phyloP scores from a whole-genome alignment of 108 stramenopile genomes.

The Aurantiochytrium sp. region DNA sequence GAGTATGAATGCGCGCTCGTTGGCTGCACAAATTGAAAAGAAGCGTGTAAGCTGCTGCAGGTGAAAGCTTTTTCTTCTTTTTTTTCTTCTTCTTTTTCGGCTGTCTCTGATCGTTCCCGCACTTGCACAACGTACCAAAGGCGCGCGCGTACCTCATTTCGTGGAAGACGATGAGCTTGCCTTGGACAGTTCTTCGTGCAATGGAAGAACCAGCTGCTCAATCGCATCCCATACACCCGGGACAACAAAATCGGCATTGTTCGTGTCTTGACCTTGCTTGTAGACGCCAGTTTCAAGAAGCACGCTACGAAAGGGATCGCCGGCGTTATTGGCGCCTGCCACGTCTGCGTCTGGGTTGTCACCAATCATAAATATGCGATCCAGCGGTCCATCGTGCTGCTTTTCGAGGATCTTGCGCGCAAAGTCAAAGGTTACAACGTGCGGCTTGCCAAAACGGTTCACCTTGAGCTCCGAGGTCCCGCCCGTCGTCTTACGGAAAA shows the following conservation, averaged over 20 bases:
- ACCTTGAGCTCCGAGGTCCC: background rate
- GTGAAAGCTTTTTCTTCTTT: no score
- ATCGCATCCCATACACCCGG: background rate
- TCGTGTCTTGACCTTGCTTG: background rate
- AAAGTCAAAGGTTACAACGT: constrained; percentile 18
- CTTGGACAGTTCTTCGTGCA: background rate
- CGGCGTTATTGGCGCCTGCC: constrained; percentile 30
- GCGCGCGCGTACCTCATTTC: no score
- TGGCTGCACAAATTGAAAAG: no score
- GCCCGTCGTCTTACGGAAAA: background rate
- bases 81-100: no score
- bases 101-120: no score
- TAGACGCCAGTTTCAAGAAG: constrained; percentile 25
- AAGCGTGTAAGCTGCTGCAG: no score
- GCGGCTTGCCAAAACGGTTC: constrained; percentile 21
- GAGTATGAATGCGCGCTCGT: no score
- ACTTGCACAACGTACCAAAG: no score
- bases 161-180: no score
- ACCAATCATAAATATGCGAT: constrained; percentile 23
- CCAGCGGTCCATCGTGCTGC: background rate
- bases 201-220: background rate
- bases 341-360: constrained; percentile 35
- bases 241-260: background rate
- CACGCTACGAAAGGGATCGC: constrained; percentile 25
- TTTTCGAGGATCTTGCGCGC: background rate